Evolutionary conservation across 306 rosid species (phyloP).

Genomic region (Ziziphus jujuba): DNA sequence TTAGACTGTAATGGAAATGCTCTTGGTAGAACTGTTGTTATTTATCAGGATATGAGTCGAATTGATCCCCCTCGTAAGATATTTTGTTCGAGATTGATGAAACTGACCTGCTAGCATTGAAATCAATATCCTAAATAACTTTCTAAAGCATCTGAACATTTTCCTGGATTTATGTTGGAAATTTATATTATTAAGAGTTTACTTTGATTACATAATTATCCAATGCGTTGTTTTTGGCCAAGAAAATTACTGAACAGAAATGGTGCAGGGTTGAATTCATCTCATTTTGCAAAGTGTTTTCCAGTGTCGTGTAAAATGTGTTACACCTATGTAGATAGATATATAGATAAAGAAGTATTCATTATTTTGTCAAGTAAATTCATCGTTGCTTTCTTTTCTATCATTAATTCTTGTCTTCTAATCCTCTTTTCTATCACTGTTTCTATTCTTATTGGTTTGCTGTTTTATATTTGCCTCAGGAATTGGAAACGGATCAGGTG

Average conservation of each 20-base stretch:
- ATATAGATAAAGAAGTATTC: background rate
- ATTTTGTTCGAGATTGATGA: no score
- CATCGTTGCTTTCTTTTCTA: background rate
- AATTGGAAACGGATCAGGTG: constrained; percentile 71
- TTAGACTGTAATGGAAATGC: background rate
- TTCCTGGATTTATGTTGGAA: no score
- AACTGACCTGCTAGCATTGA: no score
- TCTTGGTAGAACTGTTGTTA: background rate
- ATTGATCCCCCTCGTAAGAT: no score
- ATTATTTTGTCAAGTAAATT: background rate
- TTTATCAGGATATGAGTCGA: no score
- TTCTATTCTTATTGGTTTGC: background rate
- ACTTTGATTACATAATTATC: no score
- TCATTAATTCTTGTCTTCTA: background rate
- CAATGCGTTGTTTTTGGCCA: no score
- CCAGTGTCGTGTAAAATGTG: background rate
- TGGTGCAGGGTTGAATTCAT: background rate
- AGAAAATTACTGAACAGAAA: no score
- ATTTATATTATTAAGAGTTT: no score
- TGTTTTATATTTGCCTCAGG: constrained; percentile 48
- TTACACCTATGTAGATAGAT: background rate
- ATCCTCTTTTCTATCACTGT: background rate
- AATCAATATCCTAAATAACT: no score
- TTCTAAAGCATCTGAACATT: no score
- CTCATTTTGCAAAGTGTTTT: background rate